These are phyloP conservation scores for Mortierella sp. DNA, from an alignment of 371 early-diverging fungal species.

Conservation along the genomic window DNA sequence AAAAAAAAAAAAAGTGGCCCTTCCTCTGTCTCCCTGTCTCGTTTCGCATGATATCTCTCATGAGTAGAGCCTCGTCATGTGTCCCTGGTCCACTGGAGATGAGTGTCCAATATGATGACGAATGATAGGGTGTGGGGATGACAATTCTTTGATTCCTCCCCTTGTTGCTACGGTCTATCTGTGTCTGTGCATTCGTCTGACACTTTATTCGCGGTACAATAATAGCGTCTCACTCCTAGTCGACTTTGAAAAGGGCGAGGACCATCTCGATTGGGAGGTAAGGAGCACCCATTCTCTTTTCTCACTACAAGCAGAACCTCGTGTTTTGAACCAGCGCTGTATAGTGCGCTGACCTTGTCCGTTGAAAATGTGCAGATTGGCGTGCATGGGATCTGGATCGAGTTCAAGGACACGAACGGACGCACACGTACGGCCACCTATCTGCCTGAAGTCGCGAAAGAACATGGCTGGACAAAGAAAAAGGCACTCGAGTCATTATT, in stretches of 20 bases:
- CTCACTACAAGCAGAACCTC: background rate
- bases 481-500: slow-evolving; percentile 87
- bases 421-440: slow-evolving; percentile 83
- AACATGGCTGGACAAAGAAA: slow-evolving; percentile 80
- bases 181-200: background rate
- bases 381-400: slow-evolving; percentile 92
- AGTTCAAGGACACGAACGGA: slow-evolving; percentile 69
- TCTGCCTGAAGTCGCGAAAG: slow-evolving; percentile 90
- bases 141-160: background rate
- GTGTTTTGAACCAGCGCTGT: too few species aligned
- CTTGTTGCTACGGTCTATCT: background rate
- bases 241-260: slow-evolving; percentile 79
- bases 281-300: background rate
- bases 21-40: slow-evolving; percentile 1
- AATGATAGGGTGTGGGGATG: background rate
- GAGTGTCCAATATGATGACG: too few species aligned
- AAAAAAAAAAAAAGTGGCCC: too few species aligned
- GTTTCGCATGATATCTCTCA: background rate
- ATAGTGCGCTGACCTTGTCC: background rate
- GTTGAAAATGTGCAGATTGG: slow-evolving; percentile 66
- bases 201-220: background rate
- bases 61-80: background rate
- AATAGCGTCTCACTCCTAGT: slow-evolving; percentile 82
- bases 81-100: background rate
- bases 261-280: slow-evolving; percentile 90